These are phyloP conservation scores for Cnidoscolus chayamansa DNA, from an alignment of 441 rosid species.

Conservation along the genomic window DNA sequence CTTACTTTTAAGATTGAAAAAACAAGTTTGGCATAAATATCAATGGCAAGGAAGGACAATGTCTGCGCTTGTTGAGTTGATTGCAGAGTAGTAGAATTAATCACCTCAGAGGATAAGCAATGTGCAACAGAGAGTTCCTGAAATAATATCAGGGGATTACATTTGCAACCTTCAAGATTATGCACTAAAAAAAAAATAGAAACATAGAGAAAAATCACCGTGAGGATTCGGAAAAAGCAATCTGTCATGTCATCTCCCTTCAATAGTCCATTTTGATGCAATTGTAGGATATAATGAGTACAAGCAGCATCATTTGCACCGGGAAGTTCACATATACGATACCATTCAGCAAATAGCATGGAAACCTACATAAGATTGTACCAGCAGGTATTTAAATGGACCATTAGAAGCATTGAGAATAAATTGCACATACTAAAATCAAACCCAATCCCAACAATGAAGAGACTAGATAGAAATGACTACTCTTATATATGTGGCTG, in stretches of 20 bases:
- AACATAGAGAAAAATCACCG: constrained; percentile 38
- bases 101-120: constrained; percentile 73
- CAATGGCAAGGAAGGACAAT: constrained; percentile 29
- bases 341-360: constrained; percentile 80
- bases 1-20: constrained; percentile 56
- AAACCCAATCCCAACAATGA: neutral
- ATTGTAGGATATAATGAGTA: constrained; percentile 58
- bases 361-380: constrained; percentile 51
- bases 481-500: no score
- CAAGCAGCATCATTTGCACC: constrained; percentile 70
- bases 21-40: constrained; percentile 46
- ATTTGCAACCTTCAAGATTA: constrained; percentile 11
- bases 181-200: constrained; percentile 4
- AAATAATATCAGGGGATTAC: constrained; percentile 15
- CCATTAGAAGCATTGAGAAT: neutral
- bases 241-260: constrained; percentile 87
- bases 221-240: constrained; percentile 77
- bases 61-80: constrained; percentile 68
- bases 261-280: constrained; percentile 77
- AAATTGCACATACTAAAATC: neutral
- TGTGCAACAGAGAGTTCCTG: constrained; percentile 90
- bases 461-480: neutral
- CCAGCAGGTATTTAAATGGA: constrained; percentile 5
- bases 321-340: constrained; percentile 71
- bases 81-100: constrained; percentile 56